Evolutionary conservation across 2,329 filamentous ascomycete genomes (phyloP).

Genomic region (Fusarium equiseti): DNA sequence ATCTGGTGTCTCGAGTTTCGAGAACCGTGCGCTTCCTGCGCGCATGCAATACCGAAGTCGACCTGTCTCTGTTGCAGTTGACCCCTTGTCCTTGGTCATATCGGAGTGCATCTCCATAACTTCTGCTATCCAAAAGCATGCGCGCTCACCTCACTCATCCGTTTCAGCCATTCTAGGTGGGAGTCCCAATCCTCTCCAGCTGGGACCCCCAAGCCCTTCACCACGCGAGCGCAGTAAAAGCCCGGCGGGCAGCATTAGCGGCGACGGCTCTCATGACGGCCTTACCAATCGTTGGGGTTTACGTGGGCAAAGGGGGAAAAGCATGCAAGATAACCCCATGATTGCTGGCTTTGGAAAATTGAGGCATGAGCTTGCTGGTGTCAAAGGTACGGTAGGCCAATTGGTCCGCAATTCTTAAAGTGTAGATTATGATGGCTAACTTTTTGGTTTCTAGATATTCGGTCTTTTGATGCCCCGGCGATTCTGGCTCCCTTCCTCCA

Average conservation of each 20-base stretch:
- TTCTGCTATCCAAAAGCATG: constrained; percentile 97
- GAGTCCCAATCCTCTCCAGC: constrained; percentile 68
- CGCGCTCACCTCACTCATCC: constrained; percentile 94
- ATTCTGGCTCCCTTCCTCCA: constrained; percentile 94
- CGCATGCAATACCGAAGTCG: constrained; percentile 71
- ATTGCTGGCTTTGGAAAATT: constrained; percentile 95
- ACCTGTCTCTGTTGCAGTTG: constrained; percentile 82
- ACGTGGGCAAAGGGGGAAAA: constrained; percentile 94
- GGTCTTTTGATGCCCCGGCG: constrained; percentile 87
- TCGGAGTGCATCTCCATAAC: constrained; percentile 99
- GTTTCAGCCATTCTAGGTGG: constrained; percentile 95
- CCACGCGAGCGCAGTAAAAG: constrained; percentile 58
- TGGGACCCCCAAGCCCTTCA: constrained; percentile 61
- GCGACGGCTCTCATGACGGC: constrained; percentile 65
- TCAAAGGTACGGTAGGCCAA: constrained; percentile 71
- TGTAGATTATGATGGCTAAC: constrained; percentile 25
- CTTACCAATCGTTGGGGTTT: constrained; percentile 91
- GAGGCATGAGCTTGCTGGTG: constrained; percentile 85
- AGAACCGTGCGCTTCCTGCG: constrained; percentile 51
- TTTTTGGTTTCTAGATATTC: constrained; percentile 73
- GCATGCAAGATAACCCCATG: constrained; percentile 96
- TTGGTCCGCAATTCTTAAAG: neutral
- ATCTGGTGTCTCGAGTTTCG: constrained; percentile 36
- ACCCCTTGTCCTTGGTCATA: constrained; percentile 92
- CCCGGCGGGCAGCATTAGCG: constrained; percentile 50